Conservation (phyloP, 2,329 filamentous ascomycete species). For the Fusarium odoratissimum region DNA sequence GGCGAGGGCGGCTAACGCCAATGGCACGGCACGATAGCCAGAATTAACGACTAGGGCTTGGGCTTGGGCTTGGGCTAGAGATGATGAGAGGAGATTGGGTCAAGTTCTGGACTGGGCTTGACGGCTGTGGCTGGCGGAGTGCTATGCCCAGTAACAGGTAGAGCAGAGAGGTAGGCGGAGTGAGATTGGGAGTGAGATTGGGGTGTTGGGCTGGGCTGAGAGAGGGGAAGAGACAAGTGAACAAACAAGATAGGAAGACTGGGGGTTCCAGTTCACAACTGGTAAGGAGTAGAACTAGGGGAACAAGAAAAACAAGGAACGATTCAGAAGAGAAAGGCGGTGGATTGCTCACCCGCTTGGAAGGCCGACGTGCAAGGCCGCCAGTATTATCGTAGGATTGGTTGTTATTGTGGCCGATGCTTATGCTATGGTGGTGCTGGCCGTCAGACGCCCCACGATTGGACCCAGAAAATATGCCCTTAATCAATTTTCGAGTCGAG, state of each 20-base stretch:
- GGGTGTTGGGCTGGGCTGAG: slow-evolving; percentile 26
- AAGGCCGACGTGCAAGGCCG: slow-evolving; percentile 64
- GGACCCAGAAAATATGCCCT: slow-evolving; percentile 62
- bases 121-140: slow-evolving; percentile 37
- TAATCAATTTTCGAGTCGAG: slow-evolving; percentile 65
- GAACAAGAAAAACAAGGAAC: slow-evolving; percentile 50
- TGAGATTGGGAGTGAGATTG: slow-evolving; percentile 29
- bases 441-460: slow-evolving; percentile 45
- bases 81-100: slow-evolving; percentile 40
- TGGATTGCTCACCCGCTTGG: slow-evolving; percentile 67
- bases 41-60: slow-evolving; percentile 38
- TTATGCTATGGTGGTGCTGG: slow-evolving; percentile 47
- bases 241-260: slow-evolving; percentile 7
- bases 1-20: slow-evolving; percentile 31
- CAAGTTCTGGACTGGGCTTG: slow-evolving; percentile 29
- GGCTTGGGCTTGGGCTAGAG: slow-evolving; percentile 41
- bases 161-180: slow-evolving; percentile 16
- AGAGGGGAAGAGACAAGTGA: slow-evolving; percentile 24
- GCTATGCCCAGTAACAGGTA: slow-evolving; percentile 16
- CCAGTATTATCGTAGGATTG: slow-evolving; percentile 61
- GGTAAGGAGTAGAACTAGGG: slow-evolving; percentile 11
- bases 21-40: slow-evolving; percentile 19
- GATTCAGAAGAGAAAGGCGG: slow-evolving; percentile 56
- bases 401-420: slow-evolving; percentile 44
- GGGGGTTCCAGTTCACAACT: slow-evolving; percentile 30